Base-by-base conservation (phyloP, 345 rosid genomes). In the Odontarrhena argentea region DNA sequence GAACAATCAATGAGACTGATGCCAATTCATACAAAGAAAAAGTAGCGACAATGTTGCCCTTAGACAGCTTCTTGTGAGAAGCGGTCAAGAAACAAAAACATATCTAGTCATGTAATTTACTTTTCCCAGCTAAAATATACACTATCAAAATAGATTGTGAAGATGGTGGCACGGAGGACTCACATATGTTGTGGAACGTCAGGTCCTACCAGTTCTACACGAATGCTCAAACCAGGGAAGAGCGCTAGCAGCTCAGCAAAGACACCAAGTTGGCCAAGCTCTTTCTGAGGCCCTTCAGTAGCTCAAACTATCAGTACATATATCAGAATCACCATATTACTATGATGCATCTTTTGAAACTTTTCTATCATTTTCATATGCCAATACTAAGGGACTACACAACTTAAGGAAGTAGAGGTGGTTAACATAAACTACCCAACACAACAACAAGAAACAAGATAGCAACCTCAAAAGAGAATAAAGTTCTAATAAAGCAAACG, bases 231-330 rank as follows among this genome's bases (percentile, higher is more conserved):
- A 51, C 89, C 86, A 70, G 96, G 86, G 75, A 94, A 86, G 68
- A 94, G 88, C 1, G 96, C 85, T 60, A 7, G 77, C 76, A 94
- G 79, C 81, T 91, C 99, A 60, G 88, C 84, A 62, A 94, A 87
- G 56, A 77, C 93, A 79, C 87, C 73, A 71, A 94, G 83, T 60
- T 91, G 96, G 28, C 80, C 78, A 73, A 94, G 96, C 81, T 94
- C 97, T 65, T 83, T 91, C 78, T 91, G 96, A 64, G 96, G 99
- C 62, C 99, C 99, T 94, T 75, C 60, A 34, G 72, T 69, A 50
- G 66, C 52, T 64, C 63, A 74, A 68, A 53, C 74, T 15, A 78
- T 15, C 42, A 65, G 71, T 43, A 68, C 42, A 69, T 48, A 14
- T 5, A 61, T 46, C 65, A 74, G 65, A 22, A 12, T 13, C 24